Base-by-base conservation (phyloP, 148 eudicot genomes). In the Silene conica region DNA sequence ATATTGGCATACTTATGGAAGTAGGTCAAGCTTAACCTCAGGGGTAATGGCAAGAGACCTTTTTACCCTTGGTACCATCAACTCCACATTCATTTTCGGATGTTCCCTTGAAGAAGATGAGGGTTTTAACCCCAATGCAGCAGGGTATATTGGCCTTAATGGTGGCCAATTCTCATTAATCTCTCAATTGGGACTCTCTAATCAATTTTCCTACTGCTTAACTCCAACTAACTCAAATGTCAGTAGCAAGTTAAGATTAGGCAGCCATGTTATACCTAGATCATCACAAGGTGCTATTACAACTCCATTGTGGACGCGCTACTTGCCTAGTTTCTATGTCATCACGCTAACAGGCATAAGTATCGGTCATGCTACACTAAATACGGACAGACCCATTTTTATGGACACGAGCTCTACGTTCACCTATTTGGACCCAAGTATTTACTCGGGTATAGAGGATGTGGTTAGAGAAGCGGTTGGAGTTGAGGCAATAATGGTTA, bases 151-250 rank as follows among this genome's bases (percentile, higher is more conserved):
- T 7, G 90, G 90, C 1, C 90, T 87, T 5, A 87, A 86, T 0
- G 80, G 77, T 0, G 88, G 88, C 0, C 22, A 74, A 2, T 26
- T 76, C 1, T 87, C 90, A 0, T 58, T 87, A 2, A 28, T 87
- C 5, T 74, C 31, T 5, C 90, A 87, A 75, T 22, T 85, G 10
- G 46, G 63, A 3, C 59, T 73, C 13, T 9, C 67, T 1, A 77
- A 85, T 0, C 78, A 77, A 22, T 87, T 87, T 9, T 85, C 90
- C 8, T 87, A 87, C 20, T 87, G 90, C 70, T 59, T 87, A 60
- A 73, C 65, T 19, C 77, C 81, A 1, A 16, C 0, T 3, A 19
- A 55, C 73, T 67, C 77, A 15, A 73, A 21, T 56, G 34, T 55
- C 63, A 62, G 70, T 2, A 79, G 81, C 74, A 79, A 48, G 5